Evolutionary conservation across 495 filamentous ascomycete species (phyloP).

Genomic region (Cercophora scortea): DNA sequence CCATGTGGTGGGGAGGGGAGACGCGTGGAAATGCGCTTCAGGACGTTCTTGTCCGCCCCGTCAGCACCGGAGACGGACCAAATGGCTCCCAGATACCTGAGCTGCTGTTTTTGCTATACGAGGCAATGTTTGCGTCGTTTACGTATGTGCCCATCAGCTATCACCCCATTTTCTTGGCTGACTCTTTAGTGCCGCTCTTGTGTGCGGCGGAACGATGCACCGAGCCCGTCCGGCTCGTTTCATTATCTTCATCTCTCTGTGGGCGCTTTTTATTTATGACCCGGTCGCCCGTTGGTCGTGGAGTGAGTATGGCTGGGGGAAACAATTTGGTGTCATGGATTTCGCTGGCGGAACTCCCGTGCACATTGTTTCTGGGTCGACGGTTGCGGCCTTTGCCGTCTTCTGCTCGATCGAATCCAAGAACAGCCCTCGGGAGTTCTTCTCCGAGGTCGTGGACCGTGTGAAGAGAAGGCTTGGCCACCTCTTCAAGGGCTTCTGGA

Average conservation of each 20-base stretch:
- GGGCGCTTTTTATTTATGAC: slow-evolving; percentile 76
- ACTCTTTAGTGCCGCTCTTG: slow-evolving; percentile 4
- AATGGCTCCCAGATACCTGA: slow-evolving; percentile 7
- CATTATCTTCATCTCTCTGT: slow-evolving; percentile 78
- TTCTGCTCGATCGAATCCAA: slow-evolving; percentile 30
- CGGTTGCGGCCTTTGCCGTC: slow-evolving; percentile 71
- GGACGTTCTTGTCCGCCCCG: slow-evolving; percentile 4
- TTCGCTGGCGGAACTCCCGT: slow-evolving; percentile 83
- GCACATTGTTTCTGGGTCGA: slow-evolving; percentile 73
- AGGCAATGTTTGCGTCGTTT: slow-evolving; percentile 14
- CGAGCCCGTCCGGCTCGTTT: slow-evolving; percentile 6
- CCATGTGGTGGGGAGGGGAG: slow-evolving; percentile 10
- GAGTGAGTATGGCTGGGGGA: slow-evolving; percentile 72
- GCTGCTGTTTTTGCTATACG: slow-evolving; percentile 8
- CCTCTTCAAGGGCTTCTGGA: slow-evolving; percentile 2
- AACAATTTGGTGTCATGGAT: slow-evolving; percentile 63
- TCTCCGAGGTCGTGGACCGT: neutral
- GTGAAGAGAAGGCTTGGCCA: neutral
- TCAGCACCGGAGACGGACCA: slow-evolving; percentile 3
- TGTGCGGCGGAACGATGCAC: slow-evolving; percentile 12
- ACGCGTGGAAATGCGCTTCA: neutral
- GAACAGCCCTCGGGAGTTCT: neutral
- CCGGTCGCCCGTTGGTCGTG: slow-evolving; percentile 86
- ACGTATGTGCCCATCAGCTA: slow-evolving; percentile 1
- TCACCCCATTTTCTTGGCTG: neutral